Evolutionary conservation across 164 flowering plant genomes (phyloP).

Genomic region (Vitis vinifera): ASM3070453v1 NC_081809.1:1678501-1679000

Average conservation of each 20-base stretch:
- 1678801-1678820: conserved; percentile 68
- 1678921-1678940: conserved; percentile 88
- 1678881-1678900: conserved; percentile 82
- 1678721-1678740: conserved; percentile 28
- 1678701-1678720: conserved; percentile 34
- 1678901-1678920: conserved; percentile 75
- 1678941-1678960: conserved; percentile 47
- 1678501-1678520: conserved; percentile 20
- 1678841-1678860: conserved; percentile 59
- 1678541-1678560: conserved; percentile 22
- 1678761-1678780: conserved; percentile 15
- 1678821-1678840: conserved; percentile 61
- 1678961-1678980: conserved; percentile 55
- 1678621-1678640: conserved; percentile 49
- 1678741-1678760: conserved; percentile 32
- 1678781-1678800: conserved; percentile 56
- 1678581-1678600: conserved; percentile 38
- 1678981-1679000: conserved; percentile 69
- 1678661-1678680: conserved; percentile 55
- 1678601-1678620: conserved; percentile 54
- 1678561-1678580: conserved; percentile 23
- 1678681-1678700: conserved; percentile 52
- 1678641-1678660: conserved; percentile 34
- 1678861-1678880: conserved; percentile 71
- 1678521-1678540: conserved; percentile 21